phyloP scores from a whole-genome alignment of 345 rosid species.

The Pseudoturritis turrita region DNA sequence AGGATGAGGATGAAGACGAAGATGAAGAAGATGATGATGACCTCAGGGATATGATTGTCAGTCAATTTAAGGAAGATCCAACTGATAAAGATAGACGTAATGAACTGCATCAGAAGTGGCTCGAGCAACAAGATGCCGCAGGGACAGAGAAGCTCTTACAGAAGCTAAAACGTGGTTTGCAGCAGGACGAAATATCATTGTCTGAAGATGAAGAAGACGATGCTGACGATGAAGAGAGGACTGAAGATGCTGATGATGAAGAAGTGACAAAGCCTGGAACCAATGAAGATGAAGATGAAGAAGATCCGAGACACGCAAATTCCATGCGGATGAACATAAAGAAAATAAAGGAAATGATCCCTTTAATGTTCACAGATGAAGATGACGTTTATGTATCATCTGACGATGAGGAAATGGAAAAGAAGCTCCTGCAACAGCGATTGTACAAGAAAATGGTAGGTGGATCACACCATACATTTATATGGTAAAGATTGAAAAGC shows the following conservation, averaged over 20 bases:
- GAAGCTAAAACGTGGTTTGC: constrained; percentile 58
- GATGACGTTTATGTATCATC: constrained; percentile 77
- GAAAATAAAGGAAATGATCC: constrained; percentile 84
- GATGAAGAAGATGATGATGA: constrained; percentile 66
- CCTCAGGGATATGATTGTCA: constrained; percentile 70
- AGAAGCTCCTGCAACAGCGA: constrained; percentile 39
- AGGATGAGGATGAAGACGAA: constrained; percentile 72
- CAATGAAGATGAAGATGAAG: constrained; percentile 39
- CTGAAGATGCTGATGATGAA: constrained; percentile 44
- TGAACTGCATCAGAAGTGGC: constrained; percentile 92
- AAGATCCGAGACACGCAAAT: constrained; percentile 42
- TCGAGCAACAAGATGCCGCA: constrained; percentile 80
- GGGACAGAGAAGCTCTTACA: constrained; percentile 79
- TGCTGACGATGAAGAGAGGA: constrained; percentile 38
- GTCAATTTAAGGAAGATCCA: constrained; percentile 62
- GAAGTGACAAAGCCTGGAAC: constrained; percentile 38
- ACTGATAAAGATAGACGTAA: constrained; percentile 70
- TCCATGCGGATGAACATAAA: constrained; percentile 50
- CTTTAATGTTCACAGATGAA: constrained; percentile 79
- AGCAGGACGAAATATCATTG: constrained; percentile 36
- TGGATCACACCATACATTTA: no score
- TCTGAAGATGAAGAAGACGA: constrained; percentile 48
- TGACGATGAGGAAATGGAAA: constrained; percentile 83
- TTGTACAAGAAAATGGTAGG: constrained; percentile 64
- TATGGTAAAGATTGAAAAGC: no score